A percentile compares a stretch with the other conserved stretches of the same genome.
These are phyloP conservation scores for Trametes versicolor DNA, from an alignment of 1,284 basidiomycete genomes.

Conservation along the genomic window DNA sequence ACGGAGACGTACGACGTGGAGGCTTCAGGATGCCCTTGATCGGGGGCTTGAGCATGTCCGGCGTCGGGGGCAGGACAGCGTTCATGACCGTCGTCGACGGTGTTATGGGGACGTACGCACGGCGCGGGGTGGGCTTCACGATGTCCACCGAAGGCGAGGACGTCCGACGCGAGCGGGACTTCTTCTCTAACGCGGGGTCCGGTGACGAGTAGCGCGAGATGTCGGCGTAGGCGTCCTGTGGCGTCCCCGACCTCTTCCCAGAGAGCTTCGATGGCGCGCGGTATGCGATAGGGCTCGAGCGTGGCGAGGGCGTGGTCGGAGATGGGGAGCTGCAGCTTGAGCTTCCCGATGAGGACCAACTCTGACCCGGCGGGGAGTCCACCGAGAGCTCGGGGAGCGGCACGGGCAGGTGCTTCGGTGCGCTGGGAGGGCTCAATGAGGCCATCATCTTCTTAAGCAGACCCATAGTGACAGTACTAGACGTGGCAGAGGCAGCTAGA, in stretches of 20 bases:
- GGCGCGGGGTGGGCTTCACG: constrained; percentile 27
- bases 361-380: constrained; percentile 26
- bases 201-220: constrained; percentile 17
- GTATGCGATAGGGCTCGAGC: constrained; percentile 12
- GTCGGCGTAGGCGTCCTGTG: not conserved
- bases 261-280: constrained; percentile 13
- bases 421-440: constrained; percentile 43
- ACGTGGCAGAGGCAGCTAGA: constrained; percentile 19
- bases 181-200: constrained; percentile 24
- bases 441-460: constrained; percentile 41
- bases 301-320: constrained; percentile 29
- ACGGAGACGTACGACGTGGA: constrained; percentile 26
- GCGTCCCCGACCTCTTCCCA: constrained; percentile 4
- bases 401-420: constrained; percentile 41
- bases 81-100: constrained; percentile 28
- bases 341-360: constrained; percentile 37
- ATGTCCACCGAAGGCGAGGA: constrained; percentile 27
- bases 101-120: constrained; percentile 19
- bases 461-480: constrained; percentile 31
- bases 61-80: constrained; percentile 24
- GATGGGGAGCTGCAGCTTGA: constrained; percentile 36
- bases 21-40: constrained; percentile 42
- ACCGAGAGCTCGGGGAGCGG: constrained; percentile 41
- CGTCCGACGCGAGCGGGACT: constrained; percentile 21
- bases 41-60: constrained; percentile 21